Evolutionary conservation across 495 filamentous ascomycete species (phyloP).

Genomic region (Penicillium ochrochloron): DNA sequence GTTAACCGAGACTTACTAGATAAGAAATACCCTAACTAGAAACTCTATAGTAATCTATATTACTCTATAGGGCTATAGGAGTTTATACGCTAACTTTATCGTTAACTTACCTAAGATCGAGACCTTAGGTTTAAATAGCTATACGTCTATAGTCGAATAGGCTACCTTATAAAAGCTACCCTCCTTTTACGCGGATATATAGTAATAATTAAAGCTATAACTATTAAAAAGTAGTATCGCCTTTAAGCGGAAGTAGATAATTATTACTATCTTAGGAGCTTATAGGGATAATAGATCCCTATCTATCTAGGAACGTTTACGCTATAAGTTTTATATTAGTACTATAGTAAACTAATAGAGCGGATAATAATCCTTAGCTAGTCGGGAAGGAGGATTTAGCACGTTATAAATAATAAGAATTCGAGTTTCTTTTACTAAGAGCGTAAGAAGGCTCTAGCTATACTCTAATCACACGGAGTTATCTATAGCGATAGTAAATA

Average conservation of each 20-base stretch:
- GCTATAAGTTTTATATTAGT: slow-evolving; percentile 32
- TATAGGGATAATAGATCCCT: slow-evolving; percentile 30
- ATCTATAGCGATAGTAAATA: neutral
- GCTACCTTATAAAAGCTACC: slow-evolving; percentile 36
- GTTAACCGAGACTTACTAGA: slow-evolving; percentile 29
- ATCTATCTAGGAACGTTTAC: slow-evolving; percentile 31
- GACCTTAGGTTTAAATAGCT: slow-evolving; percentile 31
- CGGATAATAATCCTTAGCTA: slow-evolving; percentile 34
- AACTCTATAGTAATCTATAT: slow-evolving; percentile 22
- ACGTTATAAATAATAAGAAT: slow-evolving; percentile 27
- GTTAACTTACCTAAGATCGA: slow-evolving; percentile 30
- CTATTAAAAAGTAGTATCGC: slow-evolving; percentile 28
- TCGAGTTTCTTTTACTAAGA: slow-evolving; percentile 22
- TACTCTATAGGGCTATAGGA: slow-evolving; percentile 25
- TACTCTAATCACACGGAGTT: slow-evolving; percentile 19
- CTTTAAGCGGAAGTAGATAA: slow-evolving; percentile 32
- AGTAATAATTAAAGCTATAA: slow-evolving; percentile 35
- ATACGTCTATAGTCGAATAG: slow-evolving; percentile 33
- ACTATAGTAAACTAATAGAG: slow-evolving; percentile 31
- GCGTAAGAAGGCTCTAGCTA: slow-evolving; percentile 17
- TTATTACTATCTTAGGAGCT: slow-evolving; percentile 27
- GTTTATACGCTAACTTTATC: slow-evolving; percentile 30
- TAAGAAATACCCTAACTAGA: slow-evolving; percentile 31
- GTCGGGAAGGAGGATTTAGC: slow-evolving; percentile 31
- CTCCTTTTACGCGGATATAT: slow-evolving; percentile 35